phyloP scores from a whole-genome alignment of 1,284 basidiomycete genomes.

The Paramarasmius palmivorus region DNA sequence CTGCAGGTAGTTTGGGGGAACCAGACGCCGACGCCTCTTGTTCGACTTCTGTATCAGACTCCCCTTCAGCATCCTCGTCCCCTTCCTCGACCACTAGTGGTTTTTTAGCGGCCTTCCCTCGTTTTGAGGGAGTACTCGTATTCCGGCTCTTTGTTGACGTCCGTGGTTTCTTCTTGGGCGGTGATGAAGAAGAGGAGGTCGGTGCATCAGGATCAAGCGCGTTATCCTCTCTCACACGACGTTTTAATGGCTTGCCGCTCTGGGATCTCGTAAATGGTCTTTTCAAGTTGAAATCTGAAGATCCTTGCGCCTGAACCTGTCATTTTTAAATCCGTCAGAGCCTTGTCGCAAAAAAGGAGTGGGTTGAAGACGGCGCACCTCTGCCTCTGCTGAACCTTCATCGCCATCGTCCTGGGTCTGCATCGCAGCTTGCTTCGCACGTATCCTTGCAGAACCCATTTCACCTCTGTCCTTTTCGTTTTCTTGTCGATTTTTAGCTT shows the following conservation, averaged over 20 bases:
- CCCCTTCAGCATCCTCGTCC: too few species aligned
- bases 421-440: too few species aligned
- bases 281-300: neutral
- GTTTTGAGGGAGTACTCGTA: neutral
- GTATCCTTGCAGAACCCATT: too few species aligned
- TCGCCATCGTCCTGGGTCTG: neutral
- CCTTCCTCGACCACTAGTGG: neutral
- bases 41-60: too few species aligned
- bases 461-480: too few species aligned
- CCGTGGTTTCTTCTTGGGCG: neutral
- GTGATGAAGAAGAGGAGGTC: neutral
- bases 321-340: neutral
- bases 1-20: neutral
- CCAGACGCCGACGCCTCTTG: too few species aligned
- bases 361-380: neutral
- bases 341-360: neutral
- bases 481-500: neutral
- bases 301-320: conserved; percentile 11
- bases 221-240: conserved; percentile 8
- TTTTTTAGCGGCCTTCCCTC: neutral
- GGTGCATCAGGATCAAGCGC: conserved; percentile 2
- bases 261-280: conserved; percentile 11
- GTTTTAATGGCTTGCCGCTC: conserved; percentile 4
- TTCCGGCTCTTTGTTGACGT: neutral
- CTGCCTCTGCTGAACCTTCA: conserved; percentile 4